Evolutionary conservation across 2,329 filamentous ascomycete genomes (phyloP).

Genomic region (Metarhizium sp.): DNA sequence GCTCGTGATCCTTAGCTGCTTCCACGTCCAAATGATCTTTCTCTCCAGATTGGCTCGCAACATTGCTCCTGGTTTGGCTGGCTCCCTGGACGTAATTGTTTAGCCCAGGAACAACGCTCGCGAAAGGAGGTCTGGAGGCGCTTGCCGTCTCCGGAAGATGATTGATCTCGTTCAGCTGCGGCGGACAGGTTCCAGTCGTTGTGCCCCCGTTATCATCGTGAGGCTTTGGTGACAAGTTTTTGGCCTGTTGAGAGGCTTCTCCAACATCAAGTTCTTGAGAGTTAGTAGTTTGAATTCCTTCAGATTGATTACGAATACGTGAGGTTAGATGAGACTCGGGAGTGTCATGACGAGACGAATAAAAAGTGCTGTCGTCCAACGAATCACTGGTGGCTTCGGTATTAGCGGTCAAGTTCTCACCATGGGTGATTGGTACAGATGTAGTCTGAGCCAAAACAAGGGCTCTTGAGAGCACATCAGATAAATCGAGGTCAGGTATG

Average conservation of each 20-base stretch:
- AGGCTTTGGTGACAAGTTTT: neutral
- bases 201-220: neutral
- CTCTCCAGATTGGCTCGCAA: constrained; percentile 32
- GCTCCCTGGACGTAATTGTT: constrained; percentile 16
- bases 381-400: constrained; percentile 63
- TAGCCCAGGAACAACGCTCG: constrained; percentile 21
- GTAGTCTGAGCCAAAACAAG: constrained; percentile 62
- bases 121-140: constrained; percentile 8
- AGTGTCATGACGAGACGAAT: constrained; percentile 88
- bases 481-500: constrained; percentile 59
- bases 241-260: neutral
- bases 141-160: neutral
- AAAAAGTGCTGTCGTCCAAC: constrained; percentile 89
- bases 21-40: constrained; percentile 23
- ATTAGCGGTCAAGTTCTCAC: constrained; percentile 43
- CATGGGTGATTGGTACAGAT: constrained; percentile 49
- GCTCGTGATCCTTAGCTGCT: constrained; percentile 8
- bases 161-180: neutral
- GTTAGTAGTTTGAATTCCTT: constrained; percentile 17
- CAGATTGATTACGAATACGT: constrained; percentile 36
- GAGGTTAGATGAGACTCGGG: constrained; percentile 43
- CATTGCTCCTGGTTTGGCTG: constrained; percentile 24
- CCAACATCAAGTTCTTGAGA: constrained; percentile 8
- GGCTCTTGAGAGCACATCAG: constrained; percentile 63
- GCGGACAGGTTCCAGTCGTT: neutral